Evolutionary conservation across 345 rosid species (phyloP).

Genomic region (Citrus sinensis): DVS_A1.0 CM039164.1:4666501-4667000

Average conservation of each 20-base stretch:
- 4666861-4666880: conserved; percentile 64
- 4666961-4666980: conserved; percentile 89
- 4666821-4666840: conserved; percentile 77
- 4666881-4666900: conserved; percentile 55
- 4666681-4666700: conserved; percentile 23
- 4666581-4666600: conserved; percentile 36
- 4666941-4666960: conserved; percentile 45
- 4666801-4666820: conserved; percentile 57
- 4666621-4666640: conserved; percentile 26
- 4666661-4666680: no score
- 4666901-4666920: conserved; percentile 57
- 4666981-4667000: conserved; percentile 57
- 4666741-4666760: conserved; percentile 38
- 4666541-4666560: conserved; percentile 71
- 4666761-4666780: conserved; percentile 61
- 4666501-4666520: conserved; percentile 41
- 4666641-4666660: neutral
- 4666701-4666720: conserved; percentile 47
- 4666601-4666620: conserved; percentile 49
- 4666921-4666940: conserved; percentile 51
- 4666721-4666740: conserved; percentile 51
- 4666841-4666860: conserved; percentile 85
- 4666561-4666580: conserved; percentile 72
- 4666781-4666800: no score
- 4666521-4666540: conserved; percentile 57